phyloP scores from a whole-genome alignment of 257 asterid species.

The Solanum arcanum region DNA sequence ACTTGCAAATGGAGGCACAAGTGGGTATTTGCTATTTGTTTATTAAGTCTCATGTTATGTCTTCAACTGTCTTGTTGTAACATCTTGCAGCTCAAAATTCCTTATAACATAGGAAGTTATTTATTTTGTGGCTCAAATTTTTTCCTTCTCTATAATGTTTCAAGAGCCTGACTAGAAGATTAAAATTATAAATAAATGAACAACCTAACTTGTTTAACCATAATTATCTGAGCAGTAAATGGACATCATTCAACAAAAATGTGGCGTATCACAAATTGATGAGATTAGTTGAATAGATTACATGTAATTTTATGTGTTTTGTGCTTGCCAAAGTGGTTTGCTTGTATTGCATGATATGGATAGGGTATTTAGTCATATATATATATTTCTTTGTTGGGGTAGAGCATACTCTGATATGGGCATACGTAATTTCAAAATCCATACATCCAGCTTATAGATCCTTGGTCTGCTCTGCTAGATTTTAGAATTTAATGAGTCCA shows the following conservation, averaged over 20 bases:
- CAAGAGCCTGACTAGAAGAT: neutral
- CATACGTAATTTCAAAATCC: neutral
- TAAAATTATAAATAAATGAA: neutral
- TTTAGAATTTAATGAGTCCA: neutral
- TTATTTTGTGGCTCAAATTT: neutral
- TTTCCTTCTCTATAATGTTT: neutral
- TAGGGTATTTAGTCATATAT: neutral
- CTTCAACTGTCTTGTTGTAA: neutral
- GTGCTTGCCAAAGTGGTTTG: neutral
- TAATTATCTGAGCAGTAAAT: neutral
- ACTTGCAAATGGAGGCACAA: conserved; percentile 67
- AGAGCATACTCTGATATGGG: neutral
- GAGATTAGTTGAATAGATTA: neutral
- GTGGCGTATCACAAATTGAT: neutral
- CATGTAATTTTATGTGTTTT: neutral
- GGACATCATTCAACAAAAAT: neutral
- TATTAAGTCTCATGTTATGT: neutral
- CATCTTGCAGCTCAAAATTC: neutral
- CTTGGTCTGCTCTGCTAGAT: neutral
- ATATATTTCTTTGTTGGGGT: neutral
- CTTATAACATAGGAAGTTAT: neutral
- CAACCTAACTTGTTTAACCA: neutral
- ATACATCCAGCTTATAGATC: neutral
- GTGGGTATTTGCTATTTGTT: conserved; percentile 31
- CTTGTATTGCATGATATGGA: neutral